Conservation (phyloP, 2,329 filamentous ascomycete genomes). For the Lanzia echinophila region DNA sequence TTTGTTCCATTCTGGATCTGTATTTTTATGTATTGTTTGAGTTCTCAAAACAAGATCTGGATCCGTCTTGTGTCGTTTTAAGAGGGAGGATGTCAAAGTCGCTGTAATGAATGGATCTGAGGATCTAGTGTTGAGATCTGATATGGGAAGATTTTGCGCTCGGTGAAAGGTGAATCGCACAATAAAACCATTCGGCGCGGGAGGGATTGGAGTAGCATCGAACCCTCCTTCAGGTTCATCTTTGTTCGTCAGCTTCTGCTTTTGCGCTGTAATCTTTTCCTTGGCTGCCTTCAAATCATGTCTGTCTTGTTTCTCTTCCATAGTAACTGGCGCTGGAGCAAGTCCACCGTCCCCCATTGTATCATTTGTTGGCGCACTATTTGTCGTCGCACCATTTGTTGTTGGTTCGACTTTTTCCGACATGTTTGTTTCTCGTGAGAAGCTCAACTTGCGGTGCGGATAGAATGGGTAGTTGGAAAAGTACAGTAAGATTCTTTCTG, state of each 20-base stretch:
- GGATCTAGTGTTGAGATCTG: constrained; percentile 68
- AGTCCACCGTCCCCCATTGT: neutral
- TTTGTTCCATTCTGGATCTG: constrained; percentile 73
- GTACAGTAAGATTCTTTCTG: neutral
- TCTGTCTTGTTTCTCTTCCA: constrained; percentile 1
- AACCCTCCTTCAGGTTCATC: constrained; percentile 54
- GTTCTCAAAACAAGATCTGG: constrained; percentile 69
- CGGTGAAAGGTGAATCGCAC: constrained; percentile 78
- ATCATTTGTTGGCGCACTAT: neutral
- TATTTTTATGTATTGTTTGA: constrained; percentile 63
- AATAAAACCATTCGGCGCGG: constrained; percentile 72
- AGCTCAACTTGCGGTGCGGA: neutral
- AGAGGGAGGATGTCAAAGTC: constrained; percentile 61
- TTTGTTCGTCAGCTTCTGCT: constrained; percentile 28
- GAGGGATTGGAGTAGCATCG: constrained; percentile 70
- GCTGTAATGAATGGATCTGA: constrained; percentile 80
- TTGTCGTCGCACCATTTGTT: neutral
- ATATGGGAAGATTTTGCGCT: constrained; percentile 73
- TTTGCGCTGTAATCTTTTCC: constrained; percentile 27
- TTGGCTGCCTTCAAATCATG: constrained; percentile 16
- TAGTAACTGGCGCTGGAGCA: neutral
- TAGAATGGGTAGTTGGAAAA: neutral
- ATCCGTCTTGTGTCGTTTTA: constrained; percentile 78
- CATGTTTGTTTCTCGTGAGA: neutral
- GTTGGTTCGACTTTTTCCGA: constrained; percentile 4